A percentile compares a stretch with the other conserved stretches of the same genome.
These are phyloP conservation scores for Torulaspora microellipsoides DNA, from an alignment of 805 yeast species.

Conservation along the genomic window DNA sequence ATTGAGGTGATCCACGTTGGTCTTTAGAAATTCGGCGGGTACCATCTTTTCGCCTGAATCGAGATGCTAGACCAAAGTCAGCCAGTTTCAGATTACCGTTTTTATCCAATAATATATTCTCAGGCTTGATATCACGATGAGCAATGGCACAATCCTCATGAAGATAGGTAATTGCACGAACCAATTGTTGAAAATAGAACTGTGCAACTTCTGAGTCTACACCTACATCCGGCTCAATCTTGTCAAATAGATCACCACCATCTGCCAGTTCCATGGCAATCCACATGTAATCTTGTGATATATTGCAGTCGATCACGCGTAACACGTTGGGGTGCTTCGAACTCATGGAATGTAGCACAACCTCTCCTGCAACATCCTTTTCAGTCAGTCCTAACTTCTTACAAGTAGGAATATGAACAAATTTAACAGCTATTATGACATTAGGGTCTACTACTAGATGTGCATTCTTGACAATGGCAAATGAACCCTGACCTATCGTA, in stretches of 20 bases:
- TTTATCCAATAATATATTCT: slow-evolving; percentile 60
- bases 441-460: slow-evolving; percentile 35
- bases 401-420: slow-evolving; percentile 43
- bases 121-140: slow-evolving; percentile 76
- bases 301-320: slow-evolving; percentile 49
- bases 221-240: slow-evolving; percentile 72
- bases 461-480: slow-evolving; percentile 58
- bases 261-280: slow-evolving; percentile 63
- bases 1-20: slow-evolving; percentile 71
- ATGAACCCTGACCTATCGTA: slow-evolving; percentile 64
- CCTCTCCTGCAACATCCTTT: slow-evolving; percentile 48
- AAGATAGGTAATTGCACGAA: slow-evolving; percentile 54
- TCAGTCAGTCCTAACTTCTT: slow-evolving; percentile 36
- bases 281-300: slow-evolving; percentile 56
- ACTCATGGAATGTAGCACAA: slow-evolving; percentile 54
- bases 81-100: slow-evolving; percentile 67
- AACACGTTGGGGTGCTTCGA: slow-evolving; percentile 58
- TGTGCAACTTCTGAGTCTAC: slow-evolving; percentile 63
- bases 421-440: slow-evolving; percentile 53
- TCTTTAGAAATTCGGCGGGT: slow-evolving; percentile 43
- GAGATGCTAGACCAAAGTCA: slow-evolving; percentile 72
- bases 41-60: slow-evolving; percentile 49
- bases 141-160: slow-evolving; percentile 62
- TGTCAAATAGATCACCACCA: slow-evolving; percentile 75
- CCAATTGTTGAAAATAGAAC: slow-evolving; percentile 61